Base-by-base conservation (phyloP, 2,329 filamentous ascomycete genomes). In the Ophiocordyceps camponoti-saundersi region DNA sequence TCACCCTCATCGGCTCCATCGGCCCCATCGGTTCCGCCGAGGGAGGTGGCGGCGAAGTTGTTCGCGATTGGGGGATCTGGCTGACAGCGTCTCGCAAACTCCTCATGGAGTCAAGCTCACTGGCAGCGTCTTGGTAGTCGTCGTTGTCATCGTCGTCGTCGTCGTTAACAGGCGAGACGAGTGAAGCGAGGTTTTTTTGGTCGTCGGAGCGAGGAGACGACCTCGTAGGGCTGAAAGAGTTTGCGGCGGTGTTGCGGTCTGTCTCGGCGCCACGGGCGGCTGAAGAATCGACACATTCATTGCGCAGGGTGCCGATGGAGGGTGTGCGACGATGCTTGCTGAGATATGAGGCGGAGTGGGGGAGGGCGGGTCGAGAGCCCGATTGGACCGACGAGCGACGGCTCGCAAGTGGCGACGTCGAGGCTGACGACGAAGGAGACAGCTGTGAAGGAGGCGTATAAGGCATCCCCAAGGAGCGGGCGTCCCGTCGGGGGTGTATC, bases 181-280 rank as follows among this genome's bases (percentile, higher is more conserved):
- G 95, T 57, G 90, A 0, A 90, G 95, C 49, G 94, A 85, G 55
- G 95, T 78, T 52, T 86, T 78, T 52, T 86, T 88, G 50, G 86
- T 87, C 51, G 79, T 77, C 41, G 88, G 87, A 62, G 95, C 92
- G 52, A 52, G 42, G 18, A 77, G 68, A 49, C 65, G 86, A 79
- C 52, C 80, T 85, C 52, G 87, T 65, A 18, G 87, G 85, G n/a
- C 85, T 82, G 16, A 87, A 86, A 44, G 88, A 93, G 62, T 89
- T 85, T 21, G 49, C 50, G 34, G 54, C 50, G 30, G 56, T n/a
- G 61, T 70, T 70, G 42, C 47, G 51, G 41, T 47, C 44, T 12
- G 49, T 48, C 44, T 49, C 48, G 18, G 46, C 34, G 32, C 46
- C 50, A 36, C 49, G 72, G 43, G 29, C 23, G 18, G 36, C 23